A percentile compares a stretch with the other conserved stretches of the same genome.
These are phyloP conservation scores for Termitomyces sp. DNA, from an alignment of 768 basidiomycete genomes.

Conservation along the genomic window DNA sequence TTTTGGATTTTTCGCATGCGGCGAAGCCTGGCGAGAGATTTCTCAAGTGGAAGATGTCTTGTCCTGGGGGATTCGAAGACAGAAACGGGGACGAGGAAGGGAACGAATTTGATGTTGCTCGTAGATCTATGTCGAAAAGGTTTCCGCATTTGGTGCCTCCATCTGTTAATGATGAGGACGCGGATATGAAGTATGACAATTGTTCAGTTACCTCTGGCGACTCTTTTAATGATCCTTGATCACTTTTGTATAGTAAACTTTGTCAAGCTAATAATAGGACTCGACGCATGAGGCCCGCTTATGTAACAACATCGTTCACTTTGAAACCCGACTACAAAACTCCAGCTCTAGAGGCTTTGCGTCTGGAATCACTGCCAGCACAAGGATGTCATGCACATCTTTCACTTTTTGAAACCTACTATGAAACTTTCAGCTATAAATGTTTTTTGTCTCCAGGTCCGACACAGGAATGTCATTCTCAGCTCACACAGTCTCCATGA, in stretches of 20 bases:
- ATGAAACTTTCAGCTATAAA: not conserved
- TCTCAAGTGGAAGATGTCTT: conserved; percentile 25
- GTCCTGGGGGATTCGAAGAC: conserved; percentile 9
- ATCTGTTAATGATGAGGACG: not conserved
- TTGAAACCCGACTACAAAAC: no score
- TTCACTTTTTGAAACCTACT: not conserved
- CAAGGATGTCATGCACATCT: no score
- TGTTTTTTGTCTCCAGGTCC: not conserved
- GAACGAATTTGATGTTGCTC: not conserved
- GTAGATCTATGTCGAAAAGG: not conserved
- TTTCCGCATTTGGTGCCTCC: not conserved
- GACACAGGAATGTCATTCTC: not conserved
- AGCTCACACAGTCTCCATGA: not conserved
- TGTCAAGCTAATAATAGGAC: not conserved
- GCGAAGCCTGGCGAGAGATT: conserved; percentile 23
- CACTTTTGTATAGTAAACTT: not conserved
- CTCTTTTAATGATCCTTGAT: not conserved
- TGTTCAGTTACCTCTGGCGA: not conserved
- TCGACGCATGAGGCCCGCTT: not conserved
- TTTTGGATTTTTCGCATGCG: conserved; percentile 42
- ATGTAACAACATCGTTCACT: not conserved
- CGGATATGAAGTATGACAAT: not conserved
- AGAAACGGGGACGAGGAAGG: not conserved
- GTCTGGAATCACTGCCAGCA: no score
- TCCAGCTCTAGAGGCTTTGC: no score